Evolutionary conservation across 1,139 yeast genomes (phyloP), one percentile per base, ranked within the genome.

Genomic region (Yamadazyma spencermartinsiae): DNA sequence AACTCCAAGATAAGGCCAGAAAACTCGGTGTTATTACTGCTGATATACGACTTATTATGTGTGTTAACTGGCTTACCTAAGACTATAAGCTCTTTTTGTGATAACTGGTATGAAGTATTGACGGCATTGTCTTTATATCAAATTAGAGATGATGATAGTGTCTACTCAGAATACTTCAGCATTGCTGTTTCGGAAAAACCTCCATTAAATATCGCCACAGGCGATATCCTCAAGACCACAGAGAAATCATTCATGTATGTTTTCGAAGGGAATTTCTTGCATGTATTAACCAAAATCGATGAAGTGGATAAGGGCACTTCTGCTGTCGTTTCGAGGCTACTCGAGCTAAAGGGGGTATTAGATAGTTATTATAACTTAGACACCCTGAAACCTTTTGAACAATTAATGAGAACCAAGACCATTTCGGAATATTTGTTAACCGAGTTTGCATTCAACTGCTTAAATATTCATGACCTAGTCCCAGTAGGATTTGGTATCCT

Each of bases 91-190:
- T 63, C 61, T 12, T 65, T 60, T 39, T 70, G 83, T 25, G 63
- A 65, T 5, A 63, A 76, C 1, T 87, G 96, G 96, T 85, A 80
- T 56, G 95, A 86, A 52, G 71, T 82, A 14, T 70, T 79, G 34
- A 68, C 79, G 34, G 83, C 86, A 1, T 71, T 83, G 31, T 65
- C 80, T 19, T 65, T 80, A 37, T 88, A 70, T 55, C 82, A 80
- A 52, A 79, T 86, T 30, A 59, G 76, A 38, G 74, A 71, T 39
- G 71, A 66, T 41, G 60, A 52, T 6, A 41, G 48, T 2, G 54
- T 70, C 3, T 70, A 60, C 42, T 31, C 50, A 3, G 71, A 68
- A 28, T 71, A 62, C 46, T 69, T 54, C 40, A 51, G 61, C 13
- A 45, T 62, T 9, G 59, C 78, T 2, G 45, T 61, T 9, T 49